Evolutionary conservation across 331 rosid species (phyloP).

Genomic region (Arachis monticola): DNA sequence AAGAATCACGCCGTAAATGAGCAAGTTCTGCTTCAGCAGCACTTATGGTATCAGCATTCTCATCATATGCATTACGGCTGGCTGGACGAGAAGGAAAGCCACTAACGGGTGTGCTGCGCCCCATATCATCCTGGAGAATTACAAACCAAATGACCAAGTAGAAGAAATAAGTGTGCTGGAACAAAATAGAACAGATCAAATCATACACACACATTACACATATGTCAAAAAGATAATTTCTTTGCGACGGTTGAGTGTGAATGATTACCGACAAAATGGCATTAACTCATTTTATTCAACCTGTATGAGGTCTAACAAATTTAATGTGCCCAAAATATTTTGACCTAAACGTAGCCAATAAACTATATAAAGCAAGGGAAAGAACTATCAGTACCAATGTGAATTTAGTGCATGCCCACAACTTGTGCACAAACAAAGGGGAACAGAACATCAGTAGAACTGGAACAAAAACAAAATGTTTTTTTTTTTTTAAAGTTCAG

Average conservation of each 20-base stretch:
- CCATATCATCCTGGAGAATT: slow-evolving; percentile 80
- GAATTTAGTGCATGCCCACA: background rate
- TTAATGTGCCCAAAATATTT: slow-evolving; percentile 7
- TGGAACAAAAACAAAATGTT: background rate
- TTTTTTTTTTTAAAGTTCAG: background rate
- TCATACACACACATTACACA: background rate
- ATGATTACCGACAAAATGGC: background rate
- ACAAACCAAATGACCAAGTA: slow-evolving; percentile 23
- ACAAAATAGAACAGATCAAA: slow-evolving; percentile 1
- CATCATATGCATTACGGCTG: slow-evolving; percentile 85
- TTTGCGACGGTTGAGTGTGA: background rate
- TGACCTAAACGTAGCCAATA: background rate
- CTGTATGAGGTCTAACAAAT: background rate
- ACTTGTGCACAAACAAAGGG: background rate
- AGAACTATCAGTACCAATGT: background rate
- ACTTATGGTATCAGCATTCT: slow-evolving; percentile 59
- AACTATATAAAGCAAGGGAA: background rate
- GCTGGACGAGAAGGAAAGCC: slow-evolving; percentile 87
- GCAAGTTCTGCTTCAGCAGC: slow-evolving; percentile 73
- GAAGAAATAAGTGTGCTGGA: background rate
- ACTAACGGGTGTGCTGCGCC: slow-evolving; percentile 57
- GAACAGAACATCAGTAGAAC: slow-evolving; percentile 10
- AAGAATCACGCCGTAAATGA: slow-evolving; percentile 59
- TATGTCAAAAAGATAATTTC: background rate
- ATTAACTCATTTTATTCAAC: background rate